These are phyloP conservation scores for Panicum virgatum DNA, from an alignment of 202 grass and related monocot species.

Conservation along the genomic window DNA sequence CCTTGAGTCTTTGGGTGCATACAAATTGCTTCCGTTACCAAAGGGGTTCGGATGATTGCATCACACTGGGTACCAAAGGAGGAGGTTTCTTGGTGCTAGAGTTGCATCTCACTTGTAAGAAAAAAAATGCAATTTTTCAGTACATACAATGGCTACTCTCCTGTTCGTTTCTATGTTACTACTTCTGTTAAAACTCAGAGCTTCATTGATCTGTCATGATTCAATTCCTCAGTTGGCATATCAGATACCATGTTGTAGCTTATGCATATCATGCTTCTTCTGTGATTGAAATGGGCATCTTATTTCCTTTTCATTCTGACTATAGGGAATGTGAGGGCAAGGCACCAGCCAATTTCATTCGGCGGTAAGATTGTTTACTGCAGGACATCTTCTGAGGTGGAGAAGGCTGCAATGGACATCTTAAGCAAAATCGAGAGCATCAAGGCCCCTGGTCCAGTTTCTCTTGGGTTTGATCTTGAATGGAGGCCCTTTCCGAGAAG, in stretches of 20 bases:
- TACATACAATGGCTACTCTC: neutral
- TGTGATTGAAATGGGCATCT: slow-evolving; percentile 16
- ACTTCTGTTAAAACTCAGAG: neutral
- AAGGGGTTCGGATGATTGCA: neutral
- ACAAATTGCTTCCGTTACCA: neutral
- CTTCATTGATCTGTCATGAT: neutral
- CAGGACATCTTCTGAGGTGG: slow-evolving; percentile 60
- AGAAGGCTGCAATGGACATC: slow-evolving; percentile 64
- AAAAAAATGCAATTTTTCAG: neutral
- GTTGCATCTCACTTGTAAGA: neutral
- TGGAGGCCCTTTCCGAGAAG: slow-evolving; percentile 70
- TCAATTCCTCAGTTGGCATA: neutral
- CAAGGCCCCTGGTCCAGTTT: slow-evolving; percentile 48
- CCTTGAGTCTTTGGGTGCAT: neutral
- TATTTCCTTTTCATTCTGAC: neutral
- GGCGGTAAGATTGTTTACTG: slow-evolving; percentile 66
- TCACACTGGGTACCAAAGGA: neutral
- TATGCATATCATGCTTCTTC: neutral
- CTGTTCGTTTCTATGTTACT: neutral
- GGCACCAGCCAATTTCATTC: slow-evolving; percentile 56
- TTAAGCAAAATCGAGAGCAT: slow-evolving; percentile 48
- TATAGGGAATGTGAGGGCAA: slow-evolving; percentile 44
- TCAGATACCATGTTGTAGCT: neutral
- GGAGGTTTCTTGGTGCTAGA: neutral
- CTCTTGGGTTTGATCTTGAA: slow-evolving; percentile 90